Evolutionary conservation across 345 rosid species (phyloP).

Genomic region (Physaria fendleri): DNA sequence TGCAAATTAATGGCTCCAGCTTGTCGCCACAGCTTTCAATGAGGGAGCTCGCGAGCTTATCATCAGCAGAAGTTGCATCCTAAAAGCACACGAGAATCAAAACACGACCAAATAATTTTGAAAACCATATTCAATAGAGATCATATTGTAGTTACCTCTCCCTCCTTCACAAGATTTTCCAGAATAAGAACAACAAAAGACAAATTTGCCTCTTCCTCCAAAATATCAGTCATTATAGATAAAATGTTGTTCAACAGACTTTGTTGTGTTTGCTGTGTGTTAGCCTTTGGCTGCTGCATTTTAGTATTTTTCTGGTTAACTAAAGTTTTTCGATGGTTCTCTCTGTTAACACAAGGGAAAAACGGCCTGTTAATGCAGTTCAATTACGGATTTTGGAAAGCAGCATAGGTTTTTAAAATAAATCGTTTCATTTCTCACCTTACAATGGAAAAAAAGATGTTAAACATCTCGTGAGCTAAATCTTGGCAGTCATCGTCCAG

Average conservation of each 20-base stretch:
- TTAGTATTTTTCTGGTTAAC: conserved; percentile 13
- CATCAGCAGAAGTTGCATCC: conserved; percentile 51
- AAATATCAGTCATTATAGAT: conserved; percentile 55
- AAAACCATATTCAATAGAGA: not conserved
- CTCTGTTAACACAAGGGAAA: conserved; percentile 38
- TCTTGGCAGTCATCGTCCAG: conserved; percentile 58
- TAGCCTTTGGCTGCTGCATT: conserved; percentile 24
- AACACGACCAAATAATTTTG: conserved; percentile 6
- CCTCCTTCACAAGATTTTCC: conserved; percentile 67
- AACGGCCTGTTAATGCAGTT: conserved; percentile 8
- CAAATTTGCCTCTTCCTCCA: conserved; percentile 63
- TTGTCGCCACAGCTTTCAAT: conserved; percentile 57
- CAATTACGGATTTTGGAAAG: not conserved
- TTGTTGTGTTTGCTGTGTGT: conserved; percentile 29
- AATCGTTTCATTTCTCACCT: conserved; percentile 39
- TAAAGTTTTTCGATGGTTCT: conserved; percentile 48
- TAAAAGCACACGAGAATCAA: conserved; percentile 22
- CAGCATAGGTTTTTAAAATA: not conserved
- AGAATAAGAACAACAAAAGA: conserved; percentile 48
- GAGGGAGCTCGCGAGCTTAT: conserved; percentile 71
- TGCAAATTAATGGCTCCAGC: conserved; percentile 67
- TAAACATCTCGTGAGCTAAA: conserved; percentile 71
- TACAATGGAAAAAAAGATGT: conserved; percentile 59
- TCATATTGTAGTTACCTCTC: conserved; percentile 36
- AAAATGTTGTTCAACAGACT: conserved; percentile 53